Conservation (phyloP, 2,329 filamentous ascomycete species). For the Talaromyces sp. region DNA sequence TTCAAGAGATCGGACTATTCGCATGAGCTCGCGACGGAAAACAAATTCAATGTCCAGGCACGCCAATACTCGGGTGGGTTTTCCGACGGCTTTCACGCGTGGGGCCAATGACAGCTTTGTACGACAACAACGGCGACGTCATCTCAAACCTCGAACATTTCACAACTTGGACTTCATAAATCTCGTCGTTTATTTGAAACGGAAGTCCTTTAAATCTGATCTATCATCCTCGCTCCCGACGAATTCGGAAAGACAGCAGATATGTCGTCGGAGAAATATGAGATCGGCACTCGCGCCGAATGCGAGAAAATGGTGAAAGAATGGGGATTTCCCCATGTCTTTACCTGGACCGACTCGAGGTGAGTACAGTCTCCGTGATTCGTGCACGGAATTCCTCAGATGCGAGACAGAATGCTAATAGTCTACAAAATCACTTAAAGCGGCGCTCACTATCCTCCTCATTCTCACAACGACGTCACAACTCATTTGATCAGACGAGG, state of each 20-base stretch:
- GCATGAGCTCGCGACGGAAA: background rate
- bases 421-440: conserved; percentile 31
- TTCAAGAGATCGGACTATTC: too few relatives aligned
- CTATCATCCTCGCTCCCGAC: background rate
- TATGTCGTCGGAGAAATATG: conserved; percentile 26
- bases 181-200: background rate
- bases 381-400: background rate
- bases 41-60: background rate
- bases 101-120: background rate
- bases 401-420: background rate
- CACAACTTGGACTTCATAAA: background rate
- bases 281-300: conserved; percentile 38
- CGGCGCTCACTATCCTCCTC: conserved; percentile 59
- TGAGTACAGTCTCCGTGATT: conserved; percentile 26
- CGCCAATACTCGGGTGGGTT: background rate
- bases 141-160: background rate
- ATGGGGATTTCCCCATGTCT: conserved; percentile 60
- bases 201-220: background rate
- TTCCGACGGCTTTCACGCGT: too few relatives aligned
- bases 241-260: background rate
- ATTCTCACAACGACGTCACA: conserved; percentile 53
- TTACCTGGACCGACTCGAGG: conserved; percentile 60
- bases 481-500: conserved; percentile 60
- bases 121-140: background rate
- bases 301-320: conserved; percentile 54